These are phyloP conservation scores for Umbelopsis vinacea DNA, from an alignment of 192 early-diverging fungal species.

Conservation along the genomic window DNA sequence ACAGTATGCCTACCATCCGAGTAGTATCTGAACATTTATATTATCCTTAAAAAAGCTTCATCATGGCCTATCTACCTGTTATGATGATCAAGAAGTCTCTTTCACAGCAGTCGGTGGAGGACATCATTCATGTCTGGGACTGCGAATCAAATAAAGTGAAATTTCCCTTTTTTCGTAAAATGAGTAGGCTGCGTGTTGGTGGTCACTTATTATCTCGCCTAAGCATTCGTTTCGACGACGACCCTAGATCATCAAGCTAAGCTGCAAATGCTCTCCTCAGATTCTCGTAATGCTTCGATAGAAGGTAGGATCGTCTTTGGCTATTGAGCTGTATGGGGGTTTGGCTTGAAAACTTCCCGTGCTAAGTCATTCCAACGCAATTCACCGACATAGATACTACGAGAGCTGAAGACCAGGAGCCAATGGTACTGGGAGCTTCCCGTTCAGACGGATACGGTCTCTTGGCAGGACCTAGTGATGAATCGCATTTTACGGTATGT, in stretches of 20 bases:
- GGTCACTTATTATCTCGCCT: neutral
- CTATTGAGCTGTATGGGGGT: too few species aligned
- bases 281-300: neutral
- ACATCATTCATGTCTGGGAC: too few species aligned
- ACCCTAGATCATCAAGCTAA: conserved; percentile 6
- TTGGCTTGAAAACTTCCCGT: too few species aligned
- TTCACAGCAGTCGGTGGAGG: too few species aligned
- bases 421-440: neutral
- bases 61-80: too few species aligned
- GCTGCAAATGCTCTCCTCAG: neutral
- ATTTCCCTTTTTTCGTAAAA: neutral
- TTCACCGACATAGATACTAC: neutral
- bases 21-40: too few species aligned
- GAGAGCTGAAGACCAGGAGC: conserved; percentile 5
- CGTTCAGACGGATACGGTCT: conserved; percentile 8
- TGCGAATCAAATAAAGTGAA: too few species aligned
- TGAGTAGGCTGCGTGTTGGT: neutral
- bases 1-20: too few species aligned
- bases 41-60: too few species aligned
- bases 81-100: too few species aligned
- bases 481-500: conserved; percentile 24
- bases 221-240: neutral
- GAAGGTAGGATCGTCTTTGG: neutral
- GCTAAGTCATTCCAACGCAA: neutral
- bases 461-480: neutral